Evolutionary conservation across 2,329 filamentous ascomycete genomes (phyloP), one percentile per base, ranked within the genome.

Genomic region (Hirsutella minnesotensis): DNA sequence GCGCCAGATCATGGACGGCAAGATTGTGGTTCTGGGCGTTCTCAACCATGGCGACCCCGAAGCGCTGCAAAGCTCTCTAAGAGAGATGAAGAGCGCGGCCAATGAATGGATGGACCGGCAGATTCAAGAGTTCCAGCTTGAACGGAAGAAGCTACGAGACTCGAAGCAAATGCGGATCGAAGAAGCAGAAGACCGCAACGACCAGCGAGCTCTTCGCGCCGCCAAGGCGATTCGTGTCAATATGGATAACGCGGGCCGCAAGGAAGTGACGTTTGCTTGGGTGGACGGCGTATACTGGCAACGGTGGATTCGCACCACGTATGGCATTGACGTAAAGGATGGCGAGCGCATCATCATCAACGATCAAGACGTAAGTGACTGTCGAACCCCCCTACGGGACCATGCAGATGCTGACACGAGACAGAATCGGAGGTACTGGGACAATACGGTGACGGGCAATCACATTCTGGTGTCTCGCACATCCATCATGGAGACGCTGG

Each of bases 51-150:
- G 86, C 30, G 79, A 89, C 46, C 70, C 81, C 31, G 85, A 90
- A 44, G 80, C 87, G 30, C 95, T 95, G 60, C 67, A 78, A 40
- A 72, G 74, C 44, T 84, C 86, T 21, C 84, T 86, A 60, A 80
- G 83, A 29, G 94, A 98, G 65, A 80, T 98, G 66, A 96, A 96
- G 75, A 90, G 83, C 51, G 92, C 92, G 1, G 92, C 92, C 9
- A 75, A 89, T 47, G 92, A 96, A 62, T 98, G 92, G 89, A 95
- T 96, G 77, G 90, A 96, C 61, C 92, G 94, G 66, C 86, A 95
- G 63, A 83, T 86, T 16, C 81, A 90, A 52, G 74, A 87, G 33
- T 95, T 95, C 71, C 86, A 95, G 60, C 77, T 94, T 15, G 90
- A 96, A 64, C 75, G 90, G 44, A 87, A 95, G 66, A 92, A 95